Conservation (phyloP, 1,139 yeast species). For the Zygosaccharomyces sapae region DNA sequence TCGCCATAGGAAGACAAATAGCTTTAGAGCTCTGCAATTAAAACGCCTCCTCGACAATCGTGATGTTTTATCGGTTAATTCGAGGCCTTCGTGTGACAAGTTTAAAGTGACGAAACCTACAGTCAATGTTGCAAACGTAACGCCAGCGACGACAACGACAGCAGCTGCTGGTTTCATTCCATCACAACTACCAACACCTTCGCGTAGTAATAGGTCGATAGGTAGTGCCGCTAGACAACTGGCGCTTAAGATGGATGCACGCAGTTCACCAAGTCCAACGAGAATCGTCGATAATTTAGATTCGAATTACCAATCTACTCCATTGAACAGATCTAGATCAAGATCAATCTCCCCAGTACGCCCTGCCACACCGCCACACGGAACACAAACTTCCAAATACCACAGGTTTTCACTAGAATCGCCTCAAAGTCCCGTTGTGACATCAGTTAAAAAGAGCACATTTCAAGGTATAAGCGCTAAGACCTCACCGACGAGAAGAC, state of each 20-base stretch:
- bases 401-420: constrained; percentile 23
- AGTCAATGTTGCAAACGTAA: background rate
- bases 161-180: constrained; percentile 7
- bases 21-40: constrained; percentile 36
- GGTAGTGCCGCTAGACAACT: constrained; percentile 13
- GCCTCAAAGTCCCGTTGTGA: constrained; percentile 13
- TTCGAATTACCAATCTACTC: background rate
- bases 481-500: constrained; percentile 16
- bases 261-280: constrained; percentile 8
- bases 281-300: background rate
- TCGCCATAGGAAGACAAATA: constrained; percentile 35
- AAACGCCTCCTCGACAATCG: constrained; percentile 33
- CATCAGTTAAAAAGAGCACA: constrained; percentile 9
- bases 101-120: constrained; percentile 13
- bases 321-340: constrained; percentile 13
- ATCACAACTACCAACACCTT: constrained; percentile 9
- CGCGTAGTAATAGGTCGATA: constrained; percentile 5
- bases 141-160: background rate
- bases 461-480: constrained; percentile 8
- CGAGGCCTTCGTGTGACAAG: constrained; percentile 18
- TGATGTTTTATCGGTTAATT: constrained; percentile 29
- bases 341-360: constrained; percentile 26
- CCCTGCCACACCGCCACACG: constrained; percentile 20
- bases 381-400: constrained; percentile 17
- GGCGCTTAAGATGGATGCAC: constrained; percentile 9